Conservation (phyloP, 352 stramenopile genomes). For the Phytophthora fragariae region DNA sequence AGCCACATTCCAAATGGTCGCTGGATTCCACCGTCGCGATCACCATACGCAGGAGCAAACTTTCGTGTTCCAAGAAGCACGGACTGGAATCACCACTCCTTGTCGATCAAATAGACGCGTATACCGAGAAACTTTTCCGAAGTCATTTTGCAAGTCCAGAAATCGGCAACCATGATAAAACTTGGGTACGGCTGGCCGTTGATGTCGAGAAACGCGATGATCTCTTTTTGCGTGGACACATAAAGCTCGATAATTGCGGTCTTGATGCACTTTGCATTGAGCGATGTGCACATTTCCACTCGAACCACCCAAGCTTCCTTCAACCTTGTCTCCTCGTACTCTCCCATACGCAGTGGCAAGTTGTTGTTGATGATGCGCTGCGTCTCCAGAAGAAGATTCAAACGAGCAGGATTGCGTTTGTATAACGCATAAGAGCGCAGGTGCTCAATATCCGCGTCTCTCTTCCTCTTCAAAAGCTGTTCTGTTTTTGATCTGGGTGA, state of each 20-base stretch:
- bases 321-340: conserved; percentile 12
- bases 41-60: not conserved
- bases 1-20: conserved; percentile 6
- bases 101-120: too few species aligned
- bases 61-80: too few species aligned
- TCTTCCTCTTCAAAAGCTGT: too few species aligned
- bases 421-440: too few species aligned
- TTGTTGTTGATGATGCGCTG: conserved; percentile 15
- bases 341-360: not conserved
- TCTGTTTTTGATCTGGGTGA: too few species aligned
- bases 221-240: not conserved
- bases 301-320: not conserved
- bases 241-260: conserved; percentile 13
- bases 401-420: not conserved
- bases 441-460: too few species aligned
- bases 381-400: conserved; percentile 10
- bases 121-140: too few species aligned
- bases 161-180: conserved; percentile 8
- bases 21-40: conserved; percentile 11
- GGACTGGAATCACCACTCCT: too few species aligned
- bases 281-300: not conserved
- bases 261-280: conserved; percentile 1
- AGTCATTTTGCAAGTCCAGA: not conserved
- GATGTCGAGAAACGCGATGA: not conserved
- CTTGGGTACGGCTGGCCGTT: not conserved